Conservation (phyloP, 768 basidiomycete genomes). For the Russula sp. region DNA sequence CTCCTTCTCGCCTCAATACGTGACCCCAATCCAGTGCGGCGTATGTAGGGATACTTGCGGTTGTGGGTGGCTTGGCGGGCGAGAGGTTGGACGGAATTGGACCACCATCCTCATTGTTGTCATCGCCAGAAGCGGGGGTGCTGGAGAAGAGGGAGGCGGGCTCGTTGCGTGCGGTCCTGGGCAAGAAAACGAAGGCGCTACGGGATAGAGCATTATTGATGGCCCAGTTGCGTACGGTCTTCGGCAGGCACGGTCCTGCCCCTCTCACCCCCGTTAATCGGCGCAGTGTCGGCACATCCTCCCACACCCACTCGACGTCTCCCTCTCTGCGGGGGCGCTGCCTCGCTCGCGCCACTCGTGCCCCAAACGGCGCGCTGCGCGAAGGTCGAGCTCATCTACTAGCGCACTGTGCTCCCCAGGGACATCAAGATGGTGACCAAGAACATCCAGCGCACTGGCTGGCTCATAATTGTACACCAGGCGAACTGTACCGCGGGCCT, state of each 20-base stretch:
- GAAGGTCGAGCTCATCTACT: too few species aligned
- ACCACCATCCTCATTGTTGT: background rate
- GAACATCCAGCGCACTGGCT: too few species aligned
- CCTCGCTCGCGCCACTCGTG: too few species aligned
- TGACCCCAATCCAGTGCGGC: conserved; percentile 35
- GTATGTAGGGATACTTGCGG: conserved; percentile 63
- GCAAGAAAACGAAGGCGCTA: background rate
- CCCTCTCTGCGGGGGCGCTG: background rate
- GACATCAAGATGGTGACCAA: too few species aligned
- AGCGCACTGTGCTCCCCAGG: too few species aligned
- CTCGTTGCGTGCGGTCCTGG: background rate
- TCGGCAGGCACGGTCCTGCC: conserved; percentile 18
- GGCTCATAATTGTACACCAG: too few species aligned
- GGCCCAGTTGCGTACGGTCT: background rate
- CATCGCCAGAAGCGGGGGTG: background rate
- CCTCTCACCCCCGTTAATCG: too few species aligned
- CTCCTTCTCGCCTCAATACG: conserved; percentile 38
- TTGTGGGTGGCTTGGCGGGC: conserved; percentile 44
- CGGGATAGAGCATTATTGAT: background rate
- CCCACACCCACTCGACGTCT: conserved; percentile 21
- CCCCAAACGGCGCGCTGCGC: too few species aligned
- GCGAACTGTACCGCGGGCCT: too few species aligned
- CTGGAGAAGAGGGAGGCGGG: background rate
- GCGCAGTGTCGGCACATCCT: too few species aligned
- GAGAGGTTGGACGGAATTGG: conserved; percentile 28